These are phyloP conservation scores for Apiospora hydei DNA, from an alignment of 2,329 filamentous ascomycete genomes.

Conservation along the genomic window DNA sequence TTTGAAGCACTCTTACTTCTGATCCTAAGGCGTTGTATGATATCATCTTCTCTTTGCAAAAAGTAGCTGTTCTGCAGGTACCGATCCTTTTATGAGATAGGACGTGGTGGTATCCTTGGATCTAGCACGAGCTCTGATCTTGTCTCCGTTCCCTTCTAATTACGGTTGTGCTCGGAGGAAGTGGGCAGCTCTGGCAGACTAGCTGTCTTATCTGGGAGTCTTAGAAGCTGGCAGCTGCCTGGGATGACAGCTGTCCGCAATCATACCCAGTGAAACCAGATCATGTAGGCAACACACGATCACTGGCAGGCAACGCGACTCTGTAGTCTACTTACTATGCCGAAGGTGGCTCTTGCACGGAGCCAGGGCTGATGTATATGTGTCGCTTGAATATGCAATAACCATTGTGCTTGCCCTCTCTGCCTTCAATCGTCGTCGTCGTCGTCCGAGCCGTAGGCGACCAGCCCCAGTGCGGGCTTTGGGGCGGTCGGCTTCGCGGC, in stretches of 20 bases:
- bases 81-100: too few relatives aligned
- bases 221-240: background rate
- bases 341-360: too few relatives aligned
- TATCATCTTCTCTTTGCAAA: too few relatives aligned
- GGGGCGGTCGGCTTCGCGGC: conserved; percentile 27
- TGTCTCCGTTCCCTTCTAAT: conserved; percentile 31
- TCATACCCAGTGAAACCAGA: background rate
- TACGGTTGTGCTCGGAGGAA: conserved; percentile 56
- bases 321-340: background rate
- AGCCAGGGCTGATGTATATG: background rate
- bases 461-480: conserved; percentile 51
- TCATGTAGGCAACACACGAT: too few relatives aligned
- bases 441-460: conserved; percentile 64
- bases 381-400: background rate
- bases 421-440: conserved; percentile 46
- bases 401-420: background rate
- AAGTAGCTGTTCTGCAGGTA: too few relatives aligned
- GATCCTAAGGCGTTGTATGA: too few relatives aligned
- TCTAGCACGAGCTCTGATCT: conserved; percentile 48
- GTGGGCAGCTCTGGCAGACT: conserved; percentile 62
- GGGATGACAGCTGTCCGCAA: background rate
- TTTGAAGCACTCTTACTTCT: too few relatives aligned
- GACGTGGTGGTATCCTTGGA: conserved; percentile 62
- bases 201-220: conserved; percentile 18
- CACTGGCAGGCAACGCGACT: background rate